Conservation (phyloP, 1,284 basidiomycete genomes). For the Caloboletus firmus region DNA sequence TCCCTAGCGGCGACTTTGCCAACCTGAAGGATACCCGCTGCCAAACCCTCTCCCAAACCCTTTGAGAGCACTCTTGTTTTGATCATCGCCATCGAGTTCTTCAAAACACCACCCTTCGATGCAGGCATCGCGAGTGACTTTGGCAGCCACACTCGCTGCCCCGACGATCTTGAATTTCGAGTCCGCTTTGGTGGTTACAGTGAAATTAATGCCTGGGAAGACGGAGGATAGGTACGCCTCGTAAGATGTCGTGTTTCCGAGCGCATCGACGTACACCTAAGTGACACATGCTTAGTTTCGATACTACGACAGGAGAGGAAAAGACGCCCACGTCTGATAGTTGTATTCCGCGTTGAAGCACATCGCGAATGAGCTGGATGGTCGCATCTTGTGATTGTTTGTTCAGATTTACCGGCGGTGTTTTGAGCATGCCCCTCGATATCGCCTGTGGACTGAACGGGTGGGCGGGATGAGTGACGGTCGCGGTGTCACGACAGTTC, state of each 20-base stretch:
- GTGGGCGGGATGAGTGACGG: constrained; percentile 11
- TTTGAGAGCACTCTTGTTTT: constrained; percentile 6
- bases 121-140: constrained; percentile 92
- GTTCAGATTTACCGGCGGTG: constrained; percentile 87
- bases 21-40: constrained; percentile 89
- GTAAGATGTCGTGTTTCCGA: constrained; percentile 87
- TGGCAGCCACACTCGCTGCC: constrained; percentile 95
- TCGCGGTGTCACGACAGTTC: neutral
- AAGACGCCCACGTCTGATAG: constrained; percentile 66
- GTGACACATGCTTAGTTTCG: neutral
- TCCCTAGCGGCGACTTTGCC: neutral
- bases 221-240: constrained; percentile 74
- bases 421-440: constrained; percentile 86
- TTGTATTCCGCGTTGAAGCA: constrained; percentile 77
- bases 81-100: constrained; percentile 42
- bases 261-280: constrained; percentile 93
- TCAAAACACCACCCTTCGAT: constrained; percentile 84
- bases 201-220: constrained; percentile 85
- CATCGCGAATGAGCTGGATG: constrained; percentile 80
- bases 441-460: constrained; percentile 82
- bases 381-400: constrained; percentile 93
- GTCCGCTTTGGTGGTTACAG: constrained; percentile 92
- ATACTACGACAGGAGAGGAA: neutral
- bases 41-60: constrained; percentile 63
- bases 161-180: constrained; percentile 95